These are phyloP conservation scores for Nicotiana otophora DNA, from an alignment of 257 asterid genomes.

Conservation along the genomic window DNA sequence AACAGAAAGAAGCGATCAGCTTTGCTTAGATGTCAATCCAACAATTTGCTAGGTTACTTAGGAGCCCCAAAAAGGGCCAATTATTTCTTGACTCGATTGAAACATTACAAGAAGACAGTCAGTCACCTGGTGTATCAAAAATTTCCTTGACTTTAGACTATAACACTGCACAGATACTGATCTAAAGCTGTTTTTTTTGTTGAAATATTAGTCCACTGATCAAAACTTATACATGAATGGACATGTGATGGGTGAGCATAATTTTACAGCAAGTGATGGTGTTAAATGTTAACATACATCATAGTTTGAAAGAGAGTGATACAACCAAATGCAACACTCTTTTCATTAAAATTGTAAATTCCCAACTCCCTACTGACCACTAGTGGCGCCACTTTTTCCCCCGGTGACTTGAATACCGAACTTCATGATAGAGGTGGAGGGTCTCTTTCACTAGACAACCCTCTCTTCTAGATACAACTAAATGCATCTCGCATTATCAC, in stretches of 20 bases:
- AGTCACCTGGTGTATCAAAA: neutral
- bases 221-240: neutral
- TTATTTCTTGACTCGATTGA: neutral
- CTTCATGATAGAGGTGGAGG: neutral
- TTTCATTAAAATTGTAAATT: neutral
- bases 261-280: neutral
- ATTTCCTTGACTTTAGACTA: neutral
- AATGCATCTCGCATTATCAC: neutral
- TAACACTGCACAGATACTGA: conserved; percentile 1
- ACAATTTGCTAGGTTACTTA: neutral
- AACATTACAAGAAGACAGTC: conserved; percentile 1
- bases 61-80: neutral
- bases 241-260: neutral
- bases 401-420: neutral
- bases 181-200: neutral
- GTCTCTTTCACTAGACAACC: conserved; percentile 6
- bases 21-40: neutral
- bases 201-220: neutral
- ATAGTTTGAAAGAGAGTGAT: neutral
- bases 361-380: neutral
- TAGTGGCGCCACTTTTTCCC: neutral
- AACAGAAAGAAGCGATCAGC: neutral
- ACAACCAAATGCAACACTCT: neutral
- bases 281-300: neutral
- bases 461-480: neutral